phyloP scores from a whole-genome alignment of 2,329 filamentous ascomycete genomes.

The Tolypocladium capitatum region DNA sequence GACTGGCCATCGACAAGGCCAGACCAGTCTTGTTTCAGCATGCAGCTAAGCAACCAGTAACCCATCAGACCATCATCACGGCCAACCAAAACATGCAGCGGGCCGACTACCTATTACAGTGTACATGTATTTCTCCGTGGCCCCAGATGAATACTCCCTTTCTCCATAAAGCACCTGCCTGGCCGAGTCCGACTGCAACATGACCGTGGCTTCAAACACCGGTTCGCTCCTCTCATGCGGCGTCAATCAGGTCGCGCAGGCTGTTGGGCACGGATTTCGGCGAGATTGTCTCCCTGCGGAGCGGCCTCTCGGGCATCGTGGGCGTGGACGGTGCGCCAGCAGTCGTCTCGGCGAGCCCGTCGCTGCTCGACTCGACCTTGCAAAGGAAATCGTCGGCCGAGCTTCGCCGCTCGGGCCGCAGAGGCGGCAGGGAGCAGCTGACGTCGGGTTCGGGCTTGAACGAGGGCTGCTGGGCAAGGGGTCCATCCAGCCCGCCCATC shows the following conservation, averaged over 20 bases:
- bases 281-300: constrained; percentile 24
- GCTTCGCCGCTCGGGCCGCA: constrained; percentile 10
- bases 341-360: constrained; percentile 1
- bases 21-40: no score
- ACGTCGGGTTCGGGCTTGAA: background rate
- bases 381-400: constrained; percentile 8
- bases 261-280: constrained; percentile 27
- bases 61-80: no score
- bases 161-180: background rate
- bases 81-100: no score
- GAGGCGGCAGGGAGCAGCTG: constrained; percentile 6
- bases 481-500: constrained; percentile 2
- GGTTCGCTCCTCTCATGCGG: background rate
- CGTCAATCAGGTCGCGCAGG: constrained; percentile 15
- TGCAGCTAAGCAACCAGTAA: no score
- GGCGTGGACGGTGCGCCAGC: constrained; percentile 10
- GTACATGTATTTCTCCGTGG: background rate
- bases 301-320: constrained; percentile 1
- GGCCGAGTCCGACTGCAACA: background rate
- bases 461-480: background rate
- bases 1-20: no score
- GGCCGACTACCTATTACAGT: background rate
- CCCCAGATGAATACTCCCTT: background rate
- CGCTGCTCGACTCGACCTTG: constrained; percentile 6
- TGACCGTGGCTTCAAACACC: background rate